phyloP scores from a whole-genome alignment of 495 filamentous ascomycete species.

The Aspergillus saccharolyticus region DNA sequence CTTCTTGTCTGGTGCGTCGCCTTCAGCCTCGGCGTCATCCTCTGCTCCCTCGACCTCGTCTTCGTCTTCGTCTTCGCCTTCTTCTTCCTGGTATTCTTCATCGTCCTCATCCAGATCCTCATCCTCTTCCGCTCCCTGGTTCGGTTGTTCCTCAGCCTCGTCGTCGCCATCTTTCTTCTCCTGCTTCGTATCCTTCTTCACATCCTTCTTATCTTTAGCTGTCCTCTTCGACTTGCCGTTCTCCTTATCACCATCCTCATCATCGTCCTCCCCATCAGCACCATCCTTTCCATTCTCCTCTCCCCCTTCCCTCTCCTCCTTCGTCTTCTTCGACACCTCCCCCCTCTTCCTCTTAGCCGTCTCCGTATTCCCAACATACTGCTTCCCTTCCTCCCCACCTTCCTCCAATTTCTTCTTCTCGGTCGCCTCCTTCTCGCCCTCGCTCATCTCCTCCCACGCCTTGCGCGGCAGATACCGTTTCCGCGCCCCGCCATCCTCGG shows the following conservation, averaged over 20 bases:
- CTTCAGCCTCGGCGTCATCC: neutral
- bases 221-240: too few relatives aligned
- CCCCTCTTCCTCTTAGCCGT: slow-evolving; percentile 33
- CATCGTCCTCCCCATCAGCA: neutral
- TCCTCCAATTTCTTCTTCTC: slow-evolving; percentile 38
- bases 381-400: slow-evolving; percentile 39
- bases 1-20: slow-evolving; percentile 5
- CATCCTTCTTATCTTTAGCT: slow-evolving; percentile 5
- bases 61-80: slow-evolving; percentile 17
- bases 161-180: slow-evolving; percentile 14
- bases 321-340: slow-evolving; percentile 14
- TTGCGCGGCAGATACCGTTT: slow-evolving; percentile 47
- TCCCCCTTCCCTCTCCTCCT: slow-evolving; percentile 1
- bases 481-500: slow-evolving; percentile 35
- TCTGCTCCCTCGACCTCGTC: neutral
- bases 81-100: slow-evolving; percentile 16
- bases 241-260: slow-evolving; percentile 1
- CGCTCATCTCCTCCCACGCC: slow-evolving; percentile 45
- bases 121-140: too few relatives aligned
- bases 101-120: slow-evolving; percentile 14
- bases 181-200: slow-evolving; percentile 16
- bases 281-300: slow-evolving; percentile 18
- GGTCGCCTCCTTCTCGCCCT: slow-evolving; percentile 40
- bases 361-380: slow-evolving; percentile 40
- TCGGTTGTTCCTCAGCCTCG: too few relatives aligned